These are phyloP conservation scores for Solidago caesia DNA, from an alignment of 129 eudicot genomes.

Conservation along the genomic window DNA sequence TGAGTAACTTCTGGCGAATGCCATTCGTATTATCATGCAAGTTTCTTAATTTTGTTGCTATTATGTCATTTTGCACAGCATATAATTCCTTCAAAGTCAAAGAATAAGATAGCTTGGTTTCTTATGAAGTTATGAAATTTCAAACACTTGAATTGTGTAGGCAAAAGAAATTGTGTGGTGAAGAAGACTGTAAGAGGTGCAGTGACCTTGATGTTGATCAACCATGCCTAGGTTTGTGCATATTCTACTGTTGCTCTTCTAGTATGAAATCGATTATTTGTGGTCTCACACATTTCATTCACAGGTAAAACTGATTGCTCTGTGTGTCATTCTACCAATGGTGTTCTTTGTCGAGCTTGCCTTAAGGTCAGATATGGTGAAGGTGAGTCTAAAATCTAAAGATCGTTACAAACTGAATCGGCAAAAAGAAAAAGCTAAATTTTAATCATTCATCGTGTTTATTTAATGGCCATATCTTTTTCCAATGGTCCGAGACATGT, in stretches of 20 bases:
- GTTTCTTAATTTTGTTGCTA: too few relatives aligned
- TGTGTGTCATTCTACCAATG: slow-evolving; percentile 58
- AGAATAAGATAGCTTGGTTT: slow-evolving; percentile 6
- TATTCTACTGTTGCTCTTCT: background rate
- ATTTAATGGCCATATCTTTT: background rate
- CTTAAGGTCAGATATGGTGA: slow-evolving; percentile 73
- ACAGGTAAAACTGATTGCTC: slow-evolving; percentile 88
- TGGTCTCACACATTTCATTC: slow-evolving; percentile 6
- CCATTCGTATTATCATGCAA: background rate
- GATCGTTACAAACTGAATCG: background rate
- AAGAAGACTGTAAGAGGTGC: slow-evolving; percentile 76
- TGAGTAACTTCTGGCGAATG: background rate
- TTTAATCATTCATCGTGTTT: background rate
- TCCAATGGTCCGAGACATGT: background rate
- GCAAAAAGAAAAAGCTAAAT: background rate
- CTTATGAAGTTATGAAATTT: background rate
- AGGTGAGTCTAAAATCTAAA: slow-evolving; percentile 42
- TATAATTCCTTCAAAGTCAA: background rate
- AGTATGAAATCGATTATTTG: background rate
- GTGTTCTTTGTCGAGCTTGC: slow-evolving; percentile 78
- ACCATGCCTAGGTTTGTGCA: slow-evolving; percentile 62
- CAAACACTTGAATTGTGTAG: slow-evolving; percentile 25
- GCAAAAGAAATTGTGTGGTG: slow-evolving; percentile 85
- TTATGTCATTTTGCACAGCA: background rate
- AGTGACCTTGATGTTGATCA: slow-evolving; percentile 50